Conservation (phyloP, 805 yeast species). For the Schizosaccharomyces cryophilus region DNA sequence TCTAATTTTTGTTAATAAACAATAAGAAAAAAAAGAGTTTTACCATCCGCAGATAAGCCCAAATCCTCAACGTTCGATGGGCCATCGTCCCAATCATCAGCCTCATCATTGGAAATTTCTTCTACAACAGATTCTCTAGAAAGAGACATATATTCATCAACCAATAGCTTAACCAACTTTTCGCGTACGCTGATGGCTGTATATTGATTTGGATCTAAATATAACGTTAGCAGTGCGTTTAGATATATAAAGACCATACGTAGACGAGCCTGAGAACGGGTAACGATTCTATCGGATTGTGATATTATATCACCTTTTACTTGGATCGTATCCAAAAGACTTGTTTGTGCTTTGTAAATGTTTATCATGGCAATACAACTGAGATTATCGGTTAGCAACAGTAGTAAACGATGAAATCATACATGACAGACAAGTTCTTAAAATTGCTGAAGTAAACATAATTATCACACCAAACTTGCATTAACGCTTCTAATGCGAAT, state of each 20-base stretch:
- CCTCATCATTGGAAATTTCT: not conserved
- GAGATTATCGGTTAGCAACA: conserved; percentile 23
- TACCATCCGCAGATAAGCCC: not conserved
- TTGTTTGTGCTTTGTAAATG: conserved; percentile 35
- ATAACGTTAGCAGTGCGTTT: not conserved
- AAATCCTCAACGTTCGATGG: not conserved
- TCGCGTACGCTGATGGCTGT: not conserved
- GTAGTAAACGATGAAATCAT: not conserved
- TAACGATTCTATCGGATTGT: conserved; percentile 40
- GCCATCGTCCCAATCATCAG: conserved; percentile 1
- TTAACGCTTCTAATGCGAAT: conserved; percentile 28
- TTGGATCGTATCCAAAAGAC: conserved; percentile 22
- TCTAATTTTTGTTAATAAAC: not conserved
- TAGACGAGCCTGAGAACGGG: conserved; percentile 30
- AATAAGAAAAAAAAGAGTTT: not conserved
- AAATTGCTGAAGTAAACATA: conserved; percentile 64
- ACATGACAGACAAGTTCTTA: conserved; percentile 18
- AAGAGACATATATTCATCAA: not conserved
- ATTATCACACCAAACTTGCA: conserved; percentile 63
- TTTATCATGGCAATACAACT: conserved; percentile 48
- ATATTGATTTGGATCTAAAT: not conserved
- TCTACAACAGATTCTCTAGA: not conserved
- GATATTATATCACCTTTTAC: conserved; percentile 64
- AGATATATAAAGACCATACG: not conserved
- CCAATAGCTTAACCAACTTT: not conserved